Evolutionary conservation across 1,139 yeast species (phyloP).

Genomic region (Suhomyces chickasaworum): DNA sequence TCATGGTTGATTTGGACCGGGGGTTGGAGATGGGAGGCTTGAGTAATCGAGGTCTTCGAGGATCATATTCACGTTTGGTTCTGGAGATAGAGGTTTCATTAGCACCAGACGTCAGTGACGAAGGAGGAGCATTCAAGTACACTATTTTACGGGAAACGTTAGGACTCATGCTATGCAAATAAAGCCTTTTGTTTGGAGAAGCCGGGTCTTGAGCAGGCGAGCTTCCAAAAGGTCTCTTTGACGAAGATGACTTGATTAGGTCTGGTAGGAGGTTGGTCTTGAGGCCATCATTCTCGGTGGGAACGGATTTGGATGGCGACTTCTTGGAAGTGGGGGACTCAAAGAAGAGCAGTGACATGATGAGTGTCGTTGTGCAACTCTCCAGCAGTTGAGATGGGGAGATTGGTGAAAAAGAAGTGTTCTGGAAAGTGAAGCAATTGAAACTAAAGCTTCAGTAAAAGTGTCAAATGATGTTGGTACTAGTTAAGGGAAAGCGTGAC

Average conservation of each 20-base stretch:
- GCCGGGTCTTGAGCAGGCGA: slow-evolving; percentile 16
- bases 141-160: slow-evolving; percentile 39
- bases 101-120: background rate
- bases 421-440: background rate
- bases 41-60: slow-evolving; percentile 21
- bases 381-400: background rate
- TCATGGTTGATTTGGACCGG: slow-evolving; percentile 26
- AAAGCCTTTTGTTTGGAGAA: slow-evolving; percentile 36
- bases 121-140: slow-evolving; percentile 19
- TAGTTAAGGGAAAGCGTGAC: background rate
- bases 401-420: background rate
- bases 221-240: slow-evolving; percentile 12
- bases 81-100: background rate
- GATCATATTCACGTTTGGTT: background rate
- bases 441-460: background rate
- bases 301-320: slow-evolving; percentile 2
- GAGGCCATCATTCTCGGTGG: slow-evolving; percentile 11
- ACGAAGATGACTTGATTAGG: slow-evolving; percentile 10
- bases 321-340: slow-evolving; percentile 12
- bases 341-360: slow-evolving; percentile 12
- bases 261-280: slow-evolving; percentile 10
- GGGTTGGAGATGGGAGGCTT: slow-evolving; percentile 21
- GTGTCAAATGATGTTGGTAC: background rate
- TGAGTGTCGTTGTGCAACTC: background rate
- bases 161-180: slow-evolving; percentile 46